Evolutionary conservation across 1,284 basidiomycete species (phyloP), one percentile per base, ranked within the genome.

Genomic region (Polyporus tsugae): DNA sequence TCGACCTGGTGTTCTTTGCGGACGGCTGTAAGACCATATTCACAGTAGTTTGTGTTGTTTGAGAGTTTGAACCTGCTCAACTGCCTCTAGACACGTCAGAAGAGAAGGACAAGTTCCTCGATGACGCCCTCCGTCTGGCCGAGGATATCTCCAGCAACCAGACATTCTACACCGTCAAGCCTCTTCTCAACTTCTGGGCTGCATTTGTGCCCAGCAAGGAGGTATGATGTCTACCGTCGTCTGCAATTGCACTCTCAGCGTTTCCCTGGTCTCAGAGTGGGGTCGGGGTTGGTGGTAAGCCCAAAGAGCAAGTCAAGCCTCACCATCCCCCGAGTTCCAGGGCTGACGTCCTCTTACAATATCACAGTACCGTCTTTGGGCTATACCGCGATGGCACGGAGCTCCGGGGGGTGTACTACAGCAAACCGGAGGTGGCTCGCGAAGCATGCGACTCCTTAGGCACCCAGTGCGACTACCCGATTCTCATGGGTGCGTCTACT

Each of bases 141-240:
- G 79, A 84, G 55, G 92, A 93, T 74, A 86, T 95, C 44, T 89
- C 93, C 1, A 79, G 83, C 17, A 91, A 92, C 74, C 91, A 93
- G 71, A 92, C 94, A 0, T 94, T 95, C 79, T 85, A 88, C 66
- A 90, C 91, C 0, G 93, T 95, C 33, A 85, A 87, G 69, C 91
- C 92, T 17, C 80, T 95, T 42, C 79, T 95, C 67, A 95, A 95
- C 75, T 91, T 95, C 72, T 95, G 91, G 91, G 93, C 89, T 0
- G 91, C 92, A 0, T 95, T 94, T 74, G 84, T 90, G 7, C 89
- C 93, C 0, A 93, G 91, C 76, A 84, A 84, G 67, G 89, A 93
- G 84, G 91, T 90, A 60, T 55, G 53, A 38, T 69, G 35, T 60
- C 19, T 58, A 13, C 66, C 62, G 7, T 25, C 13, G 9, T 25